Conservation (phyloP, 23 red algal species). For the Pyropia haitanensis region DNA sequence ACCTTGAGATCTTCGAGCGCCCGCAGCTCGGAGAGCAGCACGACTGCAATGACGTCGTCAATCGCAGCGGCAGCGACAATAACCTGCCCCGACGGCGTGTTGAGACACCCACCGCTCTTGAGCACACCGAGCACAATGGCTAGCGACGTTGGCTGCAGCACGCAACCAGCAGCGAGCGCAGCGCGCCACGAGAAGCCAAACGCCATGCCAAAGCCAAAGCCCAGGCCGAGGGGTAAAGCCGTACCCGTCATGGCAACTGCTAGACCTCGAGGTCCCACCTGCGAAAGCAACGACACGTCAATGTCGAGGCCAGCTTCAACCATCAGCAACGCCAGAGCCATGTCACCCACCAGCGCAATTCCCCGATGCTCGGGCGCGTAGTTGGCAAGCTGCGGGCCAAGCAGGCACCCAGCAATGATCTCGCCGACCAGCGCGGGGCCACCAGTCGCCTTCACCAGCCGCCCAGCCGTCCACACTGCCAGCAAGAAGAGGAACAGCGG, state of each 20-base stretch:
- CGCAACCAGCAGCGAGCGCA: background rate
- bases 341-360: background rate
- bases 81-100: background rate
- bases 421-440: background rate
- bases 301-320: slow-evolving; percentile 1
- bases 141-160: background rate
- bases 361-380: slow-evolving; percentile 2
- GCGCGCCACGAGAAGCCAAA: background rate
- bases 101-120: background rate
- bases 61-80: slow-evolving; percentile 1
- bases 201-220: background rate
- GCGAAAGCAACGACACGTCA: background rate
- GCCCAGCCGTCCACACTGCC: no score
- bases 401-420: background rate
- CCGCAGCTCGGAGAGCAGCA: background rate
- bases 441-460: background rate
- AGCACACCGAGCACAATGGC: slow-evolving; percentile 2
- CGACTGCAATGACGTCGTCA: slow-evolving; percentile 4
- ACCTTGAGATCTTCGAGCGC: background rate
- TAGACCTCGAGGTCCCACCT: slow-evolving; percentile 2
- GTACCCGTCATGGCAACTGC: background rate
- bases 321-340: background rate
- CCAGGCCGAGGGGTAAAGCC: background rate
- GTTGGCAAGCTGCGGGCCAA: background rate
- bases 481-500: no score